These are phyloP conservation scores for Fonsecaea multimorphosa DNA, from an alignment of 2,329 filamentous ascomycete species.

Conservation along the genomic window DNA sequence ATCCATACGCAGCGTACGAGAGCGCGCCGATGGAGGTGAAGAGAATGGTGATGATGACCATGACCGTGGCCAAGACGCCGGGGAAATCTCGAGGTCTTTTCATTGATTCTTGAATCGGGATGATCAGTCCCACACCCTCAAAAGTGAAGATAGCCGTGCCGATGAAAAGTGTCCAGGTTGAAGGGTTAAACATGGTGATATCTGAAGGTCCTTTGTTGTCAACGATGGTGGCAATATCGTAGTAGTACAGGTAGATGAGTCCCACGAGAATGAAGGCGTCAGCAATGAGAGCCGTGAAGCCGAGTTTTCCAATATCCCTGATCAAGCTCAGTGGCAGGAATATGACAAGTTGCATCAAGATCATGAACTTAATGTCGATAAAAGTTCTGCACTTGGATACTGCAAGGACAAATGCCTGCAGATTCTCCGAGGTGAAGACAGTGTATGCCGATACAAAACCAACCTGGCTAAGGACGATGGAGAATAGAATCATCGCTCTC, in stretches of 20 bases:
- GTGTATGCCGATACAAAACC: constrained; percentile 96
- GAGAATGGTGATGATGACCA: constrained; percentile 91
- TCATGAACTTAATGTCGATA: constrained; percentile 87
- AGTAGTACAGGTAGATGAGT: constrained; percentile 93
- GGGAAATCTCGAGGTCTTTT: constrained; percentile 88
- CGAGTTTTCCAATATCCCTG: constrained; percentile 95
- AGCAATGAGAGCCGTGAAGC: constrained; percentile 89
- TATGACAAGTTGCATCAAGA: constrained; percentile 92
- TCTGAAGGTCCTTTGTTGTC: constrained; percentile 77
- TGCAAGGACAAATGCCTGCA: constrained; percentile 92
- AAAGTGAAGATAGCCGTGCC: constrained; percentile 99
- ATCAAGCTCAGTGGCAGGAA: constrained; percentile 94
- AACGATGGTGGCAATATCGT: constrained; percentile 83
- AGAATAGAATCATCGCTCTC: constrained; percentile 82
- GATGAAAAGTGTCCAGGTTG: constrained; percentile 96
- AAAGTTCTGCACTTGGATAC: constrained; percentile 85
- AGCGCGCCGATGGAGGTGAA: constrained; percentile 91
- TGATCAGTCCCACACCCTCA: constrained; percentile 95
- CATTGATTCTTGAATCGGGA: constrained; percentile 98
- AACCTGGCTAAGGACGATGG: constrained; percentile 93
- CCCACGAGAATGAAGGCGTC: constrained; percentile 94
- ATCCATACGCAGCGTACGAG: constrained; percentile 95
- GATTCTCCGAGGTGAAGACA: constrained; percentile 93
- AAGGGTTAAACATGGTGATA: constrained; percentile 86
- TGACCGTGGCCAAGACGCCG: constrained; percentile 82